phyloP scores from a whole-genome alignment of 148 eudicot genomes.

The Rhododendron molle region DNA sequence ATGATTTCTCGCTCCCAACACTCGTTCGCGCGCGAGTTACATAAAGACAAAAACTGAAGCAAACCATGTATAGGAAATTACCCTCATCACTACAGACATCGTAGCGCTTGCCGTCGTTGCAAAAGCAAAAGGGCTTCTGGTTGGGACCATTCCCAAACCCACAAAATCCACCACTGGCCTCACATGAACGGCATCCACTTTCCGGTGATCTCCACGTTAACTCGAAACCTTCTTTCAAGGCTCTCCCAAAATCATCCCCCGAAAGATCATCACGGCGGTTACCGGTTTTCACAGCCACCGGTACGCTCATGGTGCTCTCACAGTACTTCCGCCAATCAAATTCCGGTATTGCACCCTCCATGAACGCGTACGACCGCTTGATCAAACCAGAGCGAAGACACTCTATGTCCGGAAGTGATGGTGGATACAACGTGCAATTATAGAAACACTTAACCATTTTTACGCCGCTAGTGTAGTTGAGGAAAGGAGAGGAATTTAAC shows the following conservation, averaged over 20 bases:
- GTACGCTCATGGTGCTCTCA: background rate
- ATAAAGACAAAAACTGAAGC: no score
- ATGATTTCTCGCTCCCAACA: no score
- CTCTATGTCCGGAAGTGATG: constrained; percentile 4
- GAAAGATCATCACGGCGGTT: background rate
- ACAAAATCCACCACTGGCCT: constrained; percentile 19
- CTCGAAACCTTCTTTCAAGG: constrained; percentile 14
- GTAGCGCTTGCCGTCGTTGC: background rate
- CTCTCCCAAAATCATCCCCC: background rate
- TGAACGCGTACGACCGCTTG: constrained; percentile 8
- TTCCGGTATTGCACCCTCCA: constrained; percentile 5
- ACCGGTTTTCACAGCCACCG: background rate
- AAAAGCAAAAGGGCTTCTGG: constrained; percentile 9
- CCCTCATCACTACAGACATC: constrained; percentile 1
- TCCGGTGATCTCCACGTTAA: constrained; percentile 6
- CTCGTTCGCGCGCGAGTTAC: no score
- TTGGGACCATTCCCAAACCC: constrained; percentile 4
- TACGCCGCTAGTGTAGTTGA: constrained; percentile 1
- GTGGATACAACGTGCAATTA: constrained; percentile 18
- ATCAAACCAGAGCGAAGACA: constrained; percentile 10
- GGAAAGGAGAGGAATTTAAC: background rate
- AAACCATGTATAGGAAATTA: background rate
- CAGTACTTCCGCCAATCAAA: constrained; percentile 14
- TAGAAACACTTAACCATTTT: constrained; percentile 1
- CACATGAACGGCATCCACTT: background rate